These are phyloP conservation scores for Niveomyces coronatus DNA, from an alignment of 2,329 filamentous ascomycete genomes.

Conservation along the genomic window DNA sequence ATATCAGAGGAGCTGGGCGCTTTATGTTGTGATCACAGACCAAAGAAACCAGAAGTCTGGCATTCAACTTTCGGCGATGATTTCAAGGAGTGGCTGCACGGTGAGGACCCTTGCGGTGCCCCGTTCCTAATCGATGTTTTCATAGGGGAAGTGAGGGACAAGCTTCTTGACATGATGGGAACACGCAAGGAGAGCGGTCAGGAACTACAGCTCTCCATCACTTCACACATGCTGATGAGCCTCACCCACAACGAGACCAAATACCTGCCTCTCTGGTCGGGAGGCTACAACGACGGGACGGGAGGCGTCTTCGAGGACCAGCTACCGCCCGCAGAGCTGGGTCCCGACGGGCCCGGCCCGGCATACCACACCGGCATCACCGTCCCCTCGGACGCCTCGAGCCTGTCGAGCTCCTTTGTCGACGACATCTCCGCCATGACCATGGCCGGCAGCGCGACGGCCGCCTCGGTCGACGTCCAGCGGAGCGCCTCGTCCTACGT, in stretches of 20 bases:
- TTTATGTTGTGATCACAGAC: too few species aligned
- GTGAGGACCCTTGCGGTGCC: too few species aligned
- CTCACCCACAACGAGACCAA: constrained; percentile 48
- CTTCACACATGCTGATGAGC: constrained; percentile 38
- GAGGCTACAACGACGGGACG: constrained; percentile 40
- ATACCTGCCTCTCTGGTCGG: constrained; percentile 57
- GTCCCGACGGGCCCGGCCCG: constrained; percentile 36
- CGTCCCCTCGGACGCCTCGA: constrained; percentile 23
- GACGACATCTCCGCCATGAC: constrained; percentile 24
- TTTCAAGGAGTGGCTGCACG: too few species aligned
- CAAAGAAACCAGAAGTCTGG: too few species aligned
- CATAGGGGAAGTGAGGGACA: not conserved
- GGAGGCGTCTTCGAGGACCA: constrained; percentile 36
- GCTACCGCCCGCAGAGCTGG: constrained; percentile 33
- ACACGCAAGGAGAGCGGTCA: not conserved
- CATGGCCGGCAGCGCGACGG: constrained; percentile 23
- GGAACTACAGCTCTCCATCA: constrained; percentile 18
- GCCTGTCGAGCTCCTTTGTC: constrained; percentile 24
- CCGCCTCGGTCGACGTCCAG: constrained; percentile 27
- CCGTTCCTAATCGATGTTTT: not conserved
- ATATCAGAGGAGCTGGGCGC: too few species aligned
- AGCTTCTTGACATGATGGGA: not conserved
- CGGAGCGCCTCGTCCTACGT: constrained; percentile 29
- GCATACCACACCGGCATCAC: constrained; percentile 35
- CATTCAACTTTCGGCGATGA: too few species aligned